Conservation (phyloP, 2,329 filamentous ascomycete genomes). For the Nemania serpens region DNA sequence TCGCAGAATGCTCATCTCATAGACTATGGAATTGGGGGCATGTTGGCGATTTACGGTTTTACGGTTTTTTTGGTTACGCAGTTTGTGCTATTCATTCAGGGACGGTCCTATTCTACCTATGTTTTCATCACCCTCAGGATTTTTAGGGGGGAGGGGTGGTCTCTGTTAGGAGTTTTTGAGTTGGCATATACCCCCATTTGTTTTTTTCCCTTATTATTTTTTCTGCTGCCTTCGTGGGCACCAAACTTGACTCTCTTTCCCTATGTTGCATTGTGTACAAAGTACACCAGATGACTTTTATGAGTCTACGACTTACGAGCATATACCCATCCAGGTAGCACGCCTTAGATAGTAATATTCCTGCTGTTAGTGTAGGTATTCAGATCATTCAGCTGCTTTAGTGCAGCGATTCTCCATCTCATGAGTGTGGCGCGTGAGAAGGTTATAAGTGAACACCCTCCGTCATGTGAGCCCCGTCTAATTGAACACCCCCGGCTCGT, state of each 20-base stretch:
- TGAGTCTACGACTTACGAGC: conserved; percentile 1
- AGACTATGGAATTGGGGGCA: not conserved
- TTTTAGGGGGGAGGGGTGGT: too few species aligned
- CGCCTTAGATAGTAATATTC: not conserved
- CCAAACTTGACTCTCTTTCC: not conserved
- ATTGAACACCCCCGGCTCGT: conserved; percentile 13
- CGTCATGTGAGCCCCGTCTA: conserved; percentile 23
- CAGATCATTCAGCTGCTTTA: not conserved
- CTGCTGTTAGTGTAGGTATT: not conserved
- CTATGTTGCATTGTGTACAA: not conserved
- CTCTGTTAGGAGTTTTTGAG: not conserved
- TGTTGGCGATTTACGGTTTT: not conserved
- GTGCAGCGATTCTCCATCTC: not conserved
- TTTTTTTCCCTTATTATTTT: not conserved
- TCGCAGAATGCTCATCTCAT: not conserved
- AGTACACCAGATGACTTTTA: not conserved
- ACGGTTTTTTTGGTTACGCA: not conserved
- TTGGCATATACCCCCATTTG: conserved; percentile 7
- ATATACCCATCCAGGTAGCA: conserved; percentile 7
- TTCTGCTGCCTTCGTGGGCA: not conserved
- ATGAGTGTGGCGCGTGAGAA: conserved; percentile 23
- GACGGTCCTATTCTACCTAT: too few species aligned
- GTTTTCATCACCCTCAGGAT: not conserved
- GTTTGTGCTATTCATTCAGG: not conserved
- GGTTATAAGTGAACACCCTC: conserved; percentile 9